phyloP scores from a whole-genome alignment of 139 green algal genomes.

The Chlamydomonas applanata region DNA sequence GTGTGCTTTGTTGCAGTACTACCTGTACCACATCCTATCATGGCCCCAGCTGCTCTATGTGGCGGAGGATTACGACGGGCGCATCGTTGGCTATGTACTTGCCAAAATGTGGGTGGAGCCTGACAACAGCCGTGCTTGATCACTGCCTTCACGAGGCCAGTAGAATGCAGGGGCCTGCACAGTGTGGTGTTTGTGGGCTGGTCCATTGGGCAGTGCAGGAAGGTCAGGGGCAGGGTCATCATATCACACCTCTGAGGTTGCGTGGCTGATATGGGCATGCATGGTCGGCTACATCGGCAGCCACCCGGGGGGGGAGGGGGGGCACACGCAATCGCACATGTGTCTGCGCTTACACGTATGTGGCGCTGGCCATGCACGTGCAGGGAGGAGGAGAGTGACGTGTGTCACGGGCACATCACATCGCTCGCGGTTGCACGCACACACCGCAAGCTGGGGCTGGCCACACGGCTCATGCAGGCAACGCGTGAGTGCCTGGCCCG shows the following conservation, averaged over 20 bases:
- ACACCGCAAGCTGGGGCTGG: slow-evolving; percentile 95
- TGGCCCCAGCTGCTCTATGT: slow-evolving; percentile 98
- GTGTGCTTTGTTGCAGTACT: slow-evolving; percentile 90
- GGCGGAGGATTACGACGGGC: slow-evolving; percentile 94
- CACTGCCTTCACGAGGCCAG: no score
- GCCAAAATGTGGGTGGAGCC: slow-evolving; percentile 96
- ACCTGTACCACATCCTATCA: slow-evolving; percentile 98
- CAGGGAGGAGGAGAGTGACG: slow-evolving; percentile 88
- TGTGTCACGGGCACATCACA: slow-evolving; percentile 96
- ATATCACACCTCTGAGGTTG: no score
- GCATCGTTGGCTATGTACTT: slow-evolving; percentile 98
- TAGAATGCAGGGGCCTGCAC: no score
- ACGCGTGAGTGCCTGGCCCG: slow-evolving; percentile 67
- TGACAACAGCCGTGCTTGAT: no score
- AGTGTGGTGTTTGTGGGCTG: no score
- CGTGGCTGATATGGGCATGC: no score
- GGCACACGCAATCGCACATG: no score
- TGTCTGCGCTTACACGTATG: no score
- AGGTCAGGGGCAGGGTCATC: no score
- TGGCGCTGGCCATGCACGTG: slow-evolving; percentile 11
- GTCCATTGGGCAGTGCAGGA: no score
- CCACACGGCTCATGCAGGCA: slow-evolving; percentile 91
- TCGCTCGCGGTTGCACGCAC: slow-evolving; percentile 88
- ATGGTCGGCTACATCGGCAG: no score
- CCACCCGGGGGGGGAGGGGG: no score